Evolutionary conservation across 805 yeast genomes (phyloP), one percentile per base, ranked within the genome.

Genomic region (Candida nanaspora): DNA sequence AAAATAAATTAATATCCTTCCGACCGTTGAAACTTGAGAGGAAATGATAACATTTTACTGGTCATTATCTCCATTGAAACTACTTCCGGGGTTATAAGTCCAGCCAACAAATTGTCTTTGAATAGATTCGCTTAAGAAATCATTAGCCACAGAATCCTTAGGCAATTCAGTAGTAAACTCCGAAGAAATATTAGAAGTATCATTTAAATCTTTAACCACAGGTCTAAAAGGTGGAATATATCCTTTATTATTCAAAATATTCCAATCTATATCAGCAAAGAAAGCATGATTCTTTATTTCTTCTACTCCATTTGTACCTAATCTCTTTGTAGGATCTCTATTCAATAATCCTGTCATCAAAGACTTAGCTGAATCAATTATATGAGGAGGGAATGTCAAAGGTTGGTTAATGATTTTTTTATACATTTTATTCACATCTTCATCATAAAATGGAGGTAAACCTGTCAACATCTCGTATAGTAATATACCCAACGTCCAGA

Each of bases 101-200:
- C 98, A 93, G 6, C 98, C 98, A 36, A 96, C 98, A 69, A 93
- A 93, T 65, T 93, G 98, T 58, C 84, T 80, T 63, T 93, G 98
- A n/a, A 93, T 96, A 52, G 89, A 78, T 52, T 88, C 98, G 55
- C 94, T 85, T 46, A 93, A 72, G 50, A 76, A 86, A 55, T 86
- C 95, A 59, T 89, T 95, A 15, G 89, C 96, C 11, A 93, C 97
- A 46, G 95, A 85, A 59, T 93, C 98, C 50, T 86, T 82, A 4
- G 98, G 98, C 51, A 82, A 79, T 55, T 93, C 98, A 54, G 72
- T 82, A 5, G 98, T 93, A 57, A 93, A 93, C 56, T 85, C 95
- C 47, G 80, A 76, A 58, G 91, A 96, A 55, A 93, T 93, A 61
- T 93, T 93, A 18, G 95, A 83, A 1, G 98, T 93, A 56, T 93